Base-by-base conservation (phyloP, 371 early-diverging fungal species). In the Umbelopsis sp. region DNA sequence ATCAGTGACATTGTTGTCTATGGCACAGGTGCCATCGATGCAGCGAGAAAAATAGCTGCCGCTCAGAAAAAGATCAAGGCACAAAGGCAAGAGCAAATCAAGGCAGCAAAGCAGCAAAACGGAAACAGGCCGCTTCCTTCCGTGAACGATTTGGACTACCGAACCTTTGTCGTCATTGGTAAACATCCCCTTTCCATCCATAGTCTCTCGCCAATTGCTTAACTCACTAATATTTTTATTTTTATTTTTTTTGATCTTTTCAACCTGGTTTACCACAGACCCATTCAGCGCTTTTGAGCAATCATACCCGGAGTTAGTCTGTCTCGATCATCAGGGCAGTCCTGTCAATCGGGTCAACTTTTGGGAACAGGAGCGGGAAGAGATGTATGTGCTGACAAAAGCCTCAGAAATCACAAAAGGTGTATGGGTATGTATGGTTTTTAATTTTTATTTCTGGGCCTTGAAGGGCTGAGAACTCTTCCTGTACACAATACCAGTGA, bases 1-100 rank as follows among this genome's bases (percentile, higher is more conserved):
- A 62, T 89, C 18, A 86, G 83, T 38, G 88, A 89, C 72, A 72
- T 89, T 22, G 72, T 88, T 16, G 71, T 87, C 14, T 87, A 86
- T 72, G 80, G 84, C 4, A 48, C 65, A 37, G 44, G 72, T 8
- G 80, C 86, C 8, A 38, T 80, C 18, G 63, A 75, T 14, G 67
- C 86, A 20, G 87, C 87, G 7, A 70, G 69, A 32, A 69, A 67
- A 50, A 70, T 87, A 18, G 74, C 78, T 11, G 16, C 67, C 29
- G 89, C 89, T 10, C 89, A 86, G 67, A 65, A 72, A 3, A 70
- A 64, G 16, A 69, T 82, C 38, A 73, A 79, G 46, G 57, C 50
- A 25, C 65, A 71, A 65, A 45, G 75, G 12, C 0, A 69, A 41
- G 53, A 62, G 6, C 70, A 73, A 14, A 8, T 75, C 0, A 71